Evolutionary conservation across 768 basidiomycete genomes (phyloP).

Genomic region (Naganishia randhawae): DNA sequence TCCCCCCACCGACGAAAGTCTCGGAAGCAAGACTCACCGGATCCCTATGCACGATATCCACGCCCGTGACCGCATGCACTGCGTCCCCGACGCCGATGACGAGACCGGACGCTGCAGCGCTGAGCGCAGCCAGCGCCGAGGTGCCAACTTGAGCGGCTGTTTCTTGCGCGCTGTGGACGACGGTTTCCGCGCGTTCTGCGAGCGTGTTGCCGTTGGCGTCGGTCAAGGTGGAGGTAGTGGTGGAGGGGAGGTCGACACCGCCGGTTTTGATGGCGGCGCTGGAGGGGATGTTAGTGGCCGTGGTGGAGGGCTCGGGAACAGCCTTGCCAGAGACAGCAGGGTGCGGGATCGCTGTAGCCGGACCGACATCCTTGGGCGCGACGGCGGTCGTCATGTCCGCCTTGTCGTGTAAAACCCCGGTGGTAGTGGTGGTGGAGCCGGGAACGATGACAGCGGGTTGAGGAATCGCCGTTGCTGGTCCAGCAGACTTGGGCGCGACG

Average conservation of each 20-base stretch:
- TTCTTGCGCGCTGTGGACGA: slow-evolving; percentile 11
- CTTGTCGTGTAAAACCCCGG: too few relatives aligned
- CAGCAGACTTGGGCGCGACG: slow-evolving; percentile 7
- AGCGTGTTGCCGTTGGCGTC: too few relatives aligned
- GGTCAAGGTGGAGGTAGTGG: background rate
- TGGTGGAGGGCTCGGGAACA: too few relatives aligned
- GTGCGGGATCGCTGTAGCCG: background rate
- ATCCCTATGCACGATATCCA: slow-evolving; percentile 41
- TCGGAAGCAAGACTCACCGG: slow-evolving; percentile 39
- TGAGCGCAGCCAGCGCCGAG: slow-evolving; percentile 38
- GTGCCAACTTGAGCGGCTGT: slow-evolving; percentile 25
- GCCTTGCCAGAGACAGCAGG: background rate
- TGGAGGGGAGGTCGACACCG: background rate
- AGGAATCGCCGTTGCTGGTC: background rate
- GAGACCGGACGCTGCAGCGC: slow-evolving; percentile 34
- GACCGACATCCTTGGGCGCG: slow-evolving; percentile 10
- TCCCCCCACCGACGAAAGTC: background rate
- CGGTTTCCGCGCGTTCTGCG: background rate
- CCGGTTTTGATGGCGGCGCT: slow-evolving; percentile 8
- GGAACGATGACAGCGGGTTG: slow-evolving; percentile 14
- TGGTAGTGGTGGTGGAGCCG: background rate
- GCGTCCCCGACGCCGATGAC: slow-evolving; percentile 30
- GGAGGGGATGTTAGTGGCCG: slow-evolving; percentile 13
- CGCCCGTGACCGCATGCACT: slow-evolving; percentile 45
- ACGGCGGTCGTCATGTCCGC: too few relatives aligned